Evolutionary conservation across 495 filamentous ascomycete species (phyloP).

Genomic region (Penicillium pancosmium): DNA sequence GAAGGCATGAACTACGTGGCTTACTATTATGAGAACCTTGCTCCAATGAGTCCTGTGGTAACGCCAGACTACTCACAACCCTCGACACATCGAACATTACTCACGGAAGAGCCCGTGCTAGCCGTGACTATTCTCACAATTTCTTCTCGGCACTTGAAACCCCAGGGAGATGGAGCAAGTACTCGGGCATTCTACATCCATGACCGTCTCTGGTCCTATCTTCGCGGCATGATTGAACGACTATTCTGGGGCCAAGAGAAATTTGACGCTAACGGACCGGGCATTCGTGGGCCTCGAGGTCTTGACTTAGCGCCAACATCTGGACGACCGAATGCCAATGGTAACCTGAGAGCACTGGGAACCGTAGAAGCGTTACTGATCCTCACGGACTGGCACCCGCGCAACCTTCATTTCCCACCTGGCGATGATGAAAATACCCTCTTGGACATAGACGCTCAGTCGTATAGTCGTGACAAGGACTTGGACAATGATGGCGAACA

Average conservation of each 20-base stretch:
- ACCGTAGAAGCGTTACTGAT: constrained; percentile 93
- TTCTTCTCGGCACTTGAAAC: constrained; percentile 79
- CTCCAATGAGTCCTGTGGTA: constrained; percentile 88
- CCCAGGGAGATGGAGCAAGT: constrained; percentile 76
- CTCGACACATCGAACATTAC: constrained; percentile 70
- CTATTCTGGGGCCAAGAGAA: constrained; percentile 96
- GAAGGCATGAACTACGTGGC: constrained; percentile 92
- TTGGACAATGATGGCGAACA: constrained; percentile 41
- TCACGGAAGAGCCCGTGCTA: constrained; percentile 89
- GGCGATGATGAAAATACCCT: constrained; percentile 73
- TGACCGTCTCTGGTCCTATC: constrained; percentile 92
- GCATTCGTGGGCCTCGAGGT: constrained; percentile 65
- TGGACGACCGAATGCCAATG: constrained; percentile 55
- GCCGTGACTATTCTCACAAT: constrained; percentile 89
- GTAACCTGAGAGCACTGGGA: constrained; percentile 83
- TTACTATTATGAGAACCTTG: constrained; percentile 90
- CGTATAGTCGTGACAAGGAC: constrained; percentile 39
- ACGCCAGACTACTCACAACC: constrained; percentile 80
- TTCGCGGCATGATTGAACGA: constrained; percentile 90
- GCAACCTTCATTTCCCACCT: constrained; percentile 92
- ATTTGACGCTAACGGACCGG: constrained; percentile 84
- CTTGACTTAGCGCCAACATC: constrained; percentile 66
- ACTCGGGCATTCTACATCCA: constrained; percentile 91
- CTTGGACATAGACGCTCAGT: constrained; percentile 52
- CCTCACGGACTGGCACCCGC: constrained; percentile 95